These are phyloP conservation scores for Suillus sp. DNA, from an alignment of 768 basidiomycete species.

Conservation along the genomic window DNA sequence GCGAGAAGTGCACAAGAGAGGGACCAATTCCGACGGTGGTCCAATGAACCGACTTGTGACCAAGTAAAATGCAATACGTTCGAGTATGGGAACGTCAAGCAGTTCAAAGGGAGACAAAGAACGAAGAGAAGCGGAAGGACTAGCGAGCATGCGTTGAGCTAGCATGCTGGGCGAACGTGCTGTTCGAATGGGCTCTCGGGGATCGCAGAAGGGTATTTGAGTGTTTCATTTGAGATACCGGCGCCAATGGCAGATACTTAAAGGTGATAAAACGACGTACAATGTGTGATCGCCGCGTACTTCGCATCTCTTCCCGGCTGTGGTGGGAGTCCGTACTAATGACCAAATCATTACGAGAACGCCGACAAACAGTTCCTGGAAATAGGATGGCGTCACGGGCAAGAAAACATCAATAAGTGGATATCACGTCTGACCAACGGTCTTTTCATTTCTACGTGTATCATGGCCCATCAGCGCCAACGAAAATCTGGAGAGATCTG, in stretches of 20 bases:
- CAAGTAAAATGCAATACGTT: conserved; percentile 46
- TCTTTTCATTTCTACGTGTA: conserved; percentile 10
- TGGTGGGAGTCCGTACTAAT: conserved; percentile 30
- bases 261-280: conserved; percentile 39
- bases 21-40: conserved; percentile 43
- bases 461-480: conserved; percentile 7
- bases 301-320: conserved; percentile 33
- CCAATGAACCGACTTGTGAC: conserved; percentile 42
- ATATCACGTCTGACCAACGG: conserved; percentile 14
- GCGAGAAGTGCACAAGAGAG: conserved; percentile 43
- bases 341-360: conserved; percentile 40
- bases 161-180: conserved; percentile 2
- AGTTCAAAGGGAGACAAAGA: conserved; percentile 22
- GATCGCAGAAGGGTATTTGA: conserved; percentile 24
- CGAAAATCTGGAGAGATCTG: conserved; percentile 5
- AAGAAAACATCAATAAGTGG: neutral
- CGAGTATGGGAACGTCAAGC: conserved; percentile 31
- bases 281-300: conserved; percentile 39
- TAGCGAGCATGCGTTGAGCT: conserved; percentile 4
- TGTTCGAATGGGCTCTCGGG: conserved; percentile 9
- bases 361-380: conserved; percentile 7
- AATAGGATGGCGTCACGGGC: conserved; percentile 5
- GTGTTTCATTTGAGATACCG: conserved; percentile 24
- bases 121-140: conserved; percentile 9
- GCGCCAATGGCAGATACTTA: conserved; percentile 33